Evolutionary conservation across 139 green algal genomes (phyloP).

Genomic region (Chlamydomonas asymmetrica): DNA sequence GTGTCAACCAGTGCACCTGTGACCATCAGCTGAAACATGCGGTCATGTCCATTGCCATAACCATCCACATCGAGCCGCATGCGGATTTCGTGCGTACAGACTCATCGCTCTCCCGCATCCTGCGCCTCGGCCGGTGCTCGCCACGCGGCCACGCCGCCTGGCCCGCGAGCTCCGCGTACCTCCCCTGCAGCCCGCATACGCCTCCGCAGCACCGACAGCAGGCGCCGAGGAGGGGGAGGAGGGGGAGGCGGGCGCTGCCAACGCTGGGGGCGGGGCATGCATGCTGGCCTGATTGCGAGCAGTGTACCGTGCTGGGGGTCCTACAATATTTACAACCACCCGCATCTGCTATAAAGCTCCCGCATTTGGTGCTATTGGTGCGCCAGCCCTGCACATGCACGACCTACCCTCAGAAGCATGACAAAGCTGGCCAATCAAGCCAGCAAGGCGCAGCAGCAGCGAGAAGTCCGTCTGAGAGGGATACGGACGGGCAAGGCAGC

Average conservation of each 20-base stretch:
- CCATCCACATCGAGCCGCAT: too few relatives aligned
- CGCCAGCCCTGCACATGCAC: too few relatives aligned
- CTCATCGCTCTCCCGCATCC: slow-evolving; percentile 35
- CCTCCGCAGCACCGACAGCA: neutral
- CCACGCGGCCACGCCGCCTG: neutral
- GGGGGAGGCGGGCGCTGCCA: neutral
- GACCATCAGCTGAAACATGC: too few relatives aligned
- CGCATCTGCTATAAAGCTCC: neutral
- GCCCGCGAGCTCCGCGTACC: slow-evolving; percentile 1
- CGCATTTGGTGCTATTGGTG: too few relatives aligned
- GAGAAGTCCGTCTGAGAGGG: neutral
- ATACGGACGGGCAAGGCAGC: neutral
- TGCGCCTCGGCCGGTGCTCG: slow-evolving; percentile 28
- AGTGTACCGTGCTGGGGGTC: neutral
- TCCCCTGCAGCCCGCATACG: neutral
- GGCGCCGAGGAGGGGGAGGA: too few relatives aligned
- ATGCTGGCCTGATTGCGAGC: neutral
- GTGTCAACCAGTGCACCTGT: too few relatives aligned
- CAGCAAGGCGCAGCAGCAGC: too few relatives aligned
- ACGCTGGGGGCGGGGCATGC: too few relatives aligned
- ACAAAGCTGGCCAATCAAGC: neutral
- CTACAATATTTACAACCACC: too few relatives aligned
- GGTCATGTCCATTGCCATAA: too few relatives aligned
- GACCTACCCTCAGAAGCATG: neutral
- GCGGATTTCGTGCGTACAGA: slow-evolving; percentile 21